Percentiles rank a stretch among this genome's conserved stretches.
Conservation (phyloP, 345 rosid species). For the Gossypium turneri region DNA sequence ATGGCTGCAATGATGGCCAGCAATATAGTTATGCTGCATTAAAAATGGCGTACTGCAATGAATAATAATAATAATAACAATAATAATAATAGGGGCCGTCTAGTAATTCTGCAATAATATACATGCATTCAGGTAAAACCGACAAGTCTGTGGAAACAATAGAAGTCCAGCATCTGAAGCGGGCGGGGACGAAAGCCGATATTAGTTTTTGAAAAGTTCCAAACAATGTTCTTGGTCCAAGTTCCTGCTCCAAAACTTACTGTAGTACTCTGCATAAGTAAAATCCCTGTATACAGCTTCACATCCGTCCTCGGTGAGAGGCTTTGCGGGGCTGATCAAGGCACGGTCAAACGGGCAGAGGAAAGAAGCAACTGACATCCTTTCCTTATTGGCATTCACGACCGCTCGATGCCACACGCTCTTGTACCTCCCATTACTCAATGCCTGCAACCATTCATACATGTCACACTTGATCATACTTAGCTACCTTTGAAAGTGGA, state of each 20-base stretch:
- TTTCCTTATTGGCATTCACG: slow-evolving; percentile 49
- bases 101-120: not conserved
- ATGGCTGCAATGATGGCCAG: no score
- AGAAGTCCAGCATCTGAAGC: not conserved
- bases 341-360: slow-evolving; percentile 64
- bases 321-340: slow-evolving; percentile 54
- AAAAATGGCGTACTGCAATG: not conserved
- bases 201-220: slow-evolving; percentile 56
- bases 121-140: not conserved
- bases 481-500: not conserved
- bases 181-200: not conserved
- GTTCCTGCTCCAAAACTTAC: slow-evolving; percentile 83
- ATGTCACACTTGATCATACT: not conserved
- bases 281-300: slow-evolving; percentile 61
- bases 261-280: slow-evolving; percentile 84
- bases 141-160: not conserved
- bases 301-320: slow-evolving; percentile 35
- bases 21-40: no score
- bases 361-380: slow-evolving; percentile 79
- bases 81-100: not conserved
- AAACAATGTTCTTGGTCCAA: slow-evolving; percentile 80
- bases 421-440: slow-evolving; percentile 78
- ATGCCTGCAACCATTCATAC: slow-evolving; percentile 42
- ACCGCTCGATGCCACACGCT: slow-evolving; percentile 91
- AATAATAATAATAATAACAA: not conserved